Evolutionary conservation across 352 stramenopile genomes (phyloP), one percentile per base, ranked within the genome.

Genomic region (Plasmopara muralis): DNA sequence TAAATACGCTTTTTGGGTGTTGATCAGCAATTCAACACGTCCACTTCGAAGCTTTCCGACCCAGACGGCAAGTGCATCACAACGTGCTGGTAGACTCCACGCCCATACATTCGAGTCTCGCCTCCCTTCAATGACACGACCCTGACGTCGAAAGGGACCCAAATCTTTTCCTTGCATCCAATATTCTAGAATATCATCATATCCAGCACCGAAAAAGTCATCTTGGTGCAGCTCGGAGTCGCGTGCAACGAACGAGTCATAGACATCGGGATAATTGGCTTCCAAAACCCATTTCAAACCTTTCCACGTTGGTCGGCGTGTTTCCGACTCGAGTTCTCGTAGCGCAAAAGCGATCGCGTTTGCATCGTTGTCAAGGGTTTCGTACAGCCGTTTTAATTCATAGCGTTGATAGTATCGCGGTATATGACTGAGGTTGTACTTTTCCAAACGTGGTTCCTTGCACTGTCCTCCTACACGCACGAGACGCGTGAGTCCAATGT

Each of bases 391-490:
- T 7, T 61, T 66, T 7, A 74, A 25, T n/a, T 70, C 61, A 15
- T 64, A 67, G 8, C 57, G 47, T 39, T 55, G 51, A 30, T 60
- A 62, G 12, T 37, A 42, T 34, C 57, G 67, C 3, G 55, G 43
- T 7, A 74, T 12, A 12, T 65, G 65, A 15, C 60, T 70, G 2
- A 74, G 33, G 40, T 77, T 77, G 50, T 65, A 72, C 5, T 62
- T 57, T n/a, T 74, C 57, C 41, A 77, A 46, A 31, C 67, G 52
- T 25, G 47, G 28, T 25, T 78, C 82, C 49, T 94, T 93, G 47
- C 72, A 85, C 47, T 81, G 68, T 2, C 79, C 70, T 44, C 86
- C 84, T 28, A 96, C 70, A 33, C 86, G 77, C 16, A 94, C 82
- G 38, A 93, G 74, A 28, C 51, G 64, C 4, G 57, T 64, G 12